Base-by-base conservation (phyloP, 352 stramenopile species). In the Globisporangium megalacanthum region DNA sequence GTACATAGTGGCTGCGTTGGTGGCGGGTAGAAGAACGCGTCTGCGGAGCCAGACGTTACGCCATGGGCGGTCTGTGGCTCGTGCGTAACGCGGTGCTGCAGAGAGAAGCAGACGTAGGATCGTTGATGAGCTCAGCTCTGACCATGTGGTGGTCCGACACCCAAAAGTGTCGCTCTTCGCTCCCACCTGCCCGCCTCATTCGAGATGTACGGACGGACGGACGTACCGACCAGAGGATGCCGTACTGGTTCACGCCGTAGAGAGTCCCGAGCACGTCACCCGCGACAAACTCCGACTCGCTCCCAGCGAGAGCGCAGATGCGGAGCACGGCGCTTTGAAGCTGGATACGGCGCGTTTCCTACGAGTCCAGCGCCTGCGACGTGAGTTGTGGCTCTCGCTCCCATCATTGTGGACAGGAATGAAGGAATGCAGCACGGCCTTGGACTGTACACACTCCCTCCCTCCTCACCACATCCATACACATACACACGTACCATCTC, bases 261-360 rank as follows among this genome's bases (percentile, higher is more conserved):
- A 87, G 51, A 39, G 69, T 66, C 17, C 75, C 77, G 6, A 68
- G 56, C 31, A 60, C 36, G 52, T 87, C 77, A 29, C 68, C 75
- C 3, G 66, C 73, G 36, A 85, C 48, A 45, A 85, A 85, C 51
- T 70, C 61, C n/a, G 60, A 62, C 39, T 62, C 56, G 11, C 33
- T 36, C n/a, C 64, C 54, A 4, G 42, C 42, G 44, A 75, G 61
- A 9, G 50, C 50, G 56, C 62, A 65, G 54, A 86, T 65, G 19
- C 64, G 44, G 17, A 78, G 61, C 47, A 83, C 72, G 11, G 69
- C 65, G 51, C 67, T 66, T 48, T 82, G 72, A 49, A 86, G 51
- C 52, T 78, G 72, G 47, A 81, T 65, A 8, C 74, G 72, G n/a
- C 72, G 72, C 56, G 72, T 41, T 56, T 86, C 76, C 73, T 83